These are phyloP conservation scores for Talaromyces nanjingensis DNA, from an alignment of 495 filamentous ascomycete species.

Conservation along the genomic window DNA sequence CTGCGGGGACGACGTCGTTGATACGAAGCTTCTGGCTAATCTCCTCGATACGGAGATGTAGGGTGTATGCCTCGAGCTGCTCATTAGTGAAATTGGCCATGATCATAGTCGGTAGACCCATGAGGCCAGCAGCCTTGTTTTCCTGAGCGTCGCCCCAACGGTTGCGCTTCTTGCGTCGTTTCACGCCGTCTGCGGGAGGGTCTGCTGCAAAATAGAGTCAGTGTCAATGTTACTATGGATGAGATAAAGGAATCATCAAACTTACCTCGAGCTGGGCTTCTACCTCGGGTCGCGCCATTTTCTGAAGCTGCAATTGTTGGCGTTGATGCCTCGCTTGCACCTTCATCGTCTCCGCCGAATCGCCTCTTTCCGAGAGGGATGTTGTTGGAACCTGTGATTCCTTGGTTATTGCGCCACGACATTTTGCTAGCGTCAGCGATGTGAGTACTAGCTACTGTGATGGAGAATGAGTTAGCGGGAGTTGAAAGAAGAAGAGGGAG, in stretches of 20 bases:
- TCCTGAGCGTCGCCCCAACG: constrained; percentile 94
- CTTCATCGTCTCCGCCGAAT: constrained; percentile 67
- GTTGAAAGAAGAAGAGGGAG: constrained; percentile 9
- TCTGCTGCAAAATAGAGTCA: constrained; percentile 27
- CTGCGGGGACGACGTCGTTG: constrained; percentile 92
- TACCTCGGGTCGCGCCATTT: constrained; percentile 58
- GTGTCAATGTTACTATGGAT: not conserved
- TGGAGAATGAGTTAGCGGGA: constrained; percentile 1
- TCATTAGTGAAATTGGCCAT: constrained; percentile 95
- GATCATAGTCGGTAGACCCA: constrained; percentile 95
- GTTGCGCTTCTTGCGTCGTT: constrained; percentile 92
- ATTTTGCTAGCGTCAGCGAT: constrained; percentile 35
- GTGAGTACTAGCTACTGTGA: not conserved
- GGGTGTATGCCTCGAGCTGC: constrained; percentile 91
- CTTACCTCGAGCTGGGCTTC: constrained; percentile 64
- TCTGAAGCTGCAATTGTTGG: constrained; percentile 42
- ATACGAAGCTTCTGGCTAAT: constrained; percentile 98
- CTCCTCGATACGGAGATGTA: constrained; percentile 94
- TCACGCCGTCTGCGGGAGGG: constrained; percentile 60
- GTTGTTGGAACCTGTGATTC: constrained; percentile 97
- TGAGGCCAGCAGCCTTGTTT: constrained; percentile 95
- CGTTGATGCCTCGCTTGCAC: constrained; percentile 50
- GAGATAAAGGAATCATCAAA: not conserved
- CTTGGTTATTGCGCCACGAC: constrained; percentile 82
- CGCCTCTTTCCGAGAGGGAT: constrained; percentile 89